These are phyloP conservation scores for Rhododendron vialii DNA, from an alignment of 148 eudicot species.

Conservation along the genomic window DNA sequence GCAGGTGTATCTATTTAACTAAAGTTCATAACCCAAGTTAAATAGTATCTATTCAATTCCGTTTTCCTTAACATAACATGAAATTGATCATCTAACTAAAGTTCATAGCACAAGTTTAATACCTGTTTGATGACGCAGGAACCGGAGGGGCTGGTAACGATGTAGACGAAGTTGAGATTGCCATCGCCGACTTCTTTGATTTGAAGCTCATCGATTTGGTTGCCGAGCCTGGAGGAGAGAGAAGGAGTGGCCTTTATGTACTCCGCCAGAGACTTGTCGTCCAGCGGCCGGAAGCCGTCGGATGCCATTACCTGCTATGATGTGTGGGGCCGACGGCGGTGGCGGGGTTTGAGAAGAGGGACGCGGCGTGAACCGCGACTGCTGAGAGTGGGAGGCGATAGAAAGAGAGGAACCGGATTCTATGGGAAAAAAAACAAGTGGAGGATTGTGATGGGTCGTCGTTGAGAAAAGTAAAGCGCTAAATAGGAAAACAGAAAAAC, in stretches of 20 bases:
- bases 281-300: slow-evolving; percentile 51
- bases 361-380: neutral
- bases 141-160: slow-evolving; percentile 42
- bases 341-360: neutral
- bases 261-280: slow-evolving; percentile 64
- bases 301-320: slow-evolving; percentile 25
- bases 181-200: slow-evolving; percentile 96
- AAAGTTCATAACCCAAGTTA: neutral
- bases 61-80: neutral
- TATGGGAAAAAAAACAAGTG: neutral
- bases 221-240: slow-evolving; percentile 52
- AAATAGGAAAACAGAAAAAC: neutral
- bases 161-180: slow-evolving; percentile 88
- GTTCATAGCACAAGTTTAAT: no score
- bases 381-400: neutral
- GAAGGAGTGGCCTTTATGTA: slow-evolving; percentile 74
- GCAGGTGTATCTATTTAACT: neutral
- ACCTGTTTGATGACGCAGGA: slow-evolving; percentile 84
- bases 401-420: neutral
- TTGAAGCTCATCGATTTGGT: slow-evolving; percentile 31
- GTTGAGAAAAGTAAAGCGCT: neutral
- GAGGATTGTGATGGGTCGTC: neutral
- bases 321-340: neutral
- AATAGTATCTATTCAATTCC: neutral
- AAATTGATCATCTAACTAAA: neutral